Percentiles rank a stretch among this genome's conserved stretches.
phyloP scores from a whole-genome alignment of 345 rosid species.

The Gossypium anomalum region DNA sequence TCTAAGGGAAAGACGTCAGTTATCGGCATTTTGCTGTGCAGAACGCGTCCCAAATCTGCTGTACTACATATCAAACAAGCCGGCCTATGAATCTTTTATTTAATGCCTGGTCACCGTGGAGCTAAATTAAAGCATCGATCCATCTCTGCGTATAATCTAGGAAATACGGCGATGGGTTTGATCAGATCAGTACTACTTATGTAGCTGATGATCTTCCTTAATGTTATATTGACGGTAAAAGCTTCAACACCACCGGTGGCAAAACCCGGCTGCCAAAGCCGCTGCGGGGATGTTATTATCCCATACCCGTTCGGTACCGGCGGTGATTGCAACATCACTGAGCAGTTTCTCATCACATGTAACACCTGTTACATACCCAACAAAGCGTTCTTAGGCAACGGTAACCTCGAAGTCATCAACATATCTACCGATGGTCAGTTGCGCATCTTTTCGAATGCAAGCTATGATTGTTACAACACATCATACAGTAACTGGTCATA shows the following conservation, averaged over 20 bases:
- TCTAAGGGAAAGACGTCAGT: not conserved
- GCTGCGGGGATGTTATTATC: constrained; percentile 10
- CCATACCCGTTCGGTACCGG: constrained; percentile 26
- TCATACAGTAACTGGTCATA: not conserved
- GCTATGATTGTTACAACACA: not conserved
- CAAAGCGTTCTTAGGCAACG: not conserved
- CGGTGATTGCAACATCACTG: not conserved
- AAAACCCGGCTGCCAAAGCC: not conserved
- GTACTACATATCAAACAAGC: not conserved
- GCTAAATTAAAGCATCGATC: not conserved
- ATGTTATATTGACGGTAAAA: not conserved
- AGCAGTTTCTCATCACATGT: constrained; percentile 16
- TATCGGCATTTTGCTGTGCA: not conserved
- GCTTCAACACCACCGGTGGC: not conserved
- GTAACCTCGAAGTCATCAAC: not conserved
- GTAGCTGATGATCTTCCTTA: not conserved
- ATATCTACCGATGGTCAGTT: not conserved
- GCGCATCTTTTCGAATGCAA: not conserved
- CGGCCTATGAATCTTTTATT: not conserved
- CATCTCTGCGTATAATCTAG: not conserved
- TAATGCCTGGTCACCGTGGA: not conserved
- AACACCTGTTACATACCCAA: not conserved
- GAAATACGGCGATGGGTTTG: not conserved
- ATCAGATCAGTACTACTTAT: not conserved
- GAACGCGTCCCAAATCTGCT: not conserved